phyloP scores from a whole-genome alignment of 1,284 basidiomycete genomes.

The Pseudozyma thailandica region DNA sequence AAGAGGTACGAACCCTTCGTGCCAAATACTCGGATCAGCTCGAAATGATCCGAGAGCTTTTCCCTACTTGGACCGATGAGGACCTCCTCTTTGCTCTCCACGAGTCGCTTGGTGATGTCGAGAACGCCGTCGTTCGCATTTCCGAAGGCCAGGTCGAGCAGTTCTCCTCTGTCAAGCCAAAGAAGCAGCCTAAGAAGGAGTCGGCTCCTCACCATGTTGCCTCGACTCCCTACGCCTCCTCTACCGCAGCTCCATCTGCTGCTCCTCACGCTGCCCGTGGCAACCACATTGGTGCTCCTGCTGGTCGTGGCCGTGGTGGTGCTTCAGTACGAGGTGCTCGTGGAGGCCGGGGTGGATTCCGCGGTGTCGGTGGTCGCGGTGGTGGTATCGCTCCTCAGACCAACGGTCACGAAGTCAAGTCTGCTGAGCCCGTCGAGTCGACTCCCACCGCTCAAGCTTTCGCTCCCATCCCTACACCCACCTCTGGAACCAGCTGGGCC shows the following conservation, averaged over 20 bases:
- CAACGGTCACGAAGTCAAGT: slow-evolving; percentile 53
- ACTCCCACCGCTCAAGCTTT: slow-evolving; percentile 41
- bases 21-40: slow-evolving; percentile 69
- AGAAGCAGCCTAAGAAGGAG: slow-evolving; percentile 73
- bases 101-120: slow-evolving; percentile 80
- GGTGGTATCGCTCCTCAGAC: slow-evolving; percentile 54
- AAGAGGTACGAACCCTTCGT: slow-evolving; percentile 62
- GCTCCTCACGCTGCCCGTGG: slow-evolving; percentile 39
- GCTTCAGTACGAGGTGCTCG: slow-evolving; percentile 55
- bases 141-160: slow-evolving; percentile 82
- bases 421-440: slow-evolving; percentile 39
- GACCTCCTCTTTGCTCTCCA: slow-evolving; percentile 80
- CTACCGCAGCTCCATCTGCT: slow-evolving; percentile 19
- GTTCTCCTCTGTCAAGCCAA: slow-evolving; percentile 85
- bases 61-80: slow-evolving; percentile 81
- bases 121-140: slow-evolving; percentile 80
- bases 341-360: slow-evolving; percentile 58
- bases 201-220: slow-evolving; percentile 24
- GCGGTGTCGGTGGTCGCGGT: slow-evolving; percentile 52
- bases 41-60: slow-evolving; percentile 78
- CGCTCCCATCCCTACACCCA: slow-evolving; percentile 45
- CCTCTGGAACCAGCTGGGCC: slow-evolving; percentile 56
- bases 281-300: slow-evolving; percentile 39
- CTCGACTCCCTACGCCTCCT: slow-evolving; percentile 14
- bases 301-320: slow-evolving; percentile 52